Base-by-base conservation (phyloP, 1,284 basidiomycete species). In the Ganoderma lingzhi region DNA sequence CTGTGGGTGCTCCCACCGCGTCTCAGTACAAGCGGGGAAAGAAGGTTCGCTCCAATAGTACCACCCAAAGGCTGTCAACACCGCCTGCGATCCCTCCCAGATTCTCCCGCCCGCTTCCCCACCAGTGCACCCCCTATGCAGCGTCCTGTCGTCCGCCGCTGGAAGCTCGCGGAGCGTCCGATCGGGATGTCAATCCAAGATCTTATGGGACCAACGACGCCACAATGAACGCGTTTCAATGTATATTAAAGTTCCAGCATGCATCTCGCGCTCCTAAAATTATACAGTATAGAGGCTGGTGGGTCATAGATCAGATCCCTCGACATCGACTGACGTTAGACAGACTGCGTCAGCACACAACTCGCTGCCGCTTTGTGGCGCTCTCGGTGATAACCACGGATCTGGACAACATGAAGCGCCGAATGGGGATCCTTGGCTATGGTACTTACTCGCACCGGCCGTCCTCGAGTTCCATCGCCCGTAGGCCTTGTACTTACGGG, bases 371-470 rank as follows among this genome's bases (percentile, higher is more conserved):
- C 35, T 39, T 59, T 59, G 35, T 39, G 56, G 56, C 56, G 56
- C 17, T 39, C 8, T 23, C 56, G 56, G 56, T 39, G 56, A 59
- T 59, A 59, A 59, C 56, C 56, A 59, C 56, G 35, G 35, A 59
- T 32, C 35, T 14, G 35, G 15, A 35, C 56, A 59, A 9, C 39
- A 4, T 4, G 39, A 12, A 17, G 53, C 53, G 53, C 56, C 10
- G 35, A 17, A 12, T 59, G 56, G n/a, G 15, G 56, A 58, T 58
- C 56, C 12, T 23, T 37, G 6, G 9, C 4, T 10, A 6, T 45
- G 32, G 56, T n/a, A 58, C 56, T 58, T 23, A 23, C 23, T 23
- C 32, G 32, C 19, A 14, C 35, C 32, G 37, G 37, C 37, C 37
- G 9, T n/a, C 35, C n/a, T 14, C 35, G 35, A 35, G 35, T 35